Base-by-base conservation (phyloP, 1,139 yeast species). In the Scheffersomyces stambukii region DNA sequence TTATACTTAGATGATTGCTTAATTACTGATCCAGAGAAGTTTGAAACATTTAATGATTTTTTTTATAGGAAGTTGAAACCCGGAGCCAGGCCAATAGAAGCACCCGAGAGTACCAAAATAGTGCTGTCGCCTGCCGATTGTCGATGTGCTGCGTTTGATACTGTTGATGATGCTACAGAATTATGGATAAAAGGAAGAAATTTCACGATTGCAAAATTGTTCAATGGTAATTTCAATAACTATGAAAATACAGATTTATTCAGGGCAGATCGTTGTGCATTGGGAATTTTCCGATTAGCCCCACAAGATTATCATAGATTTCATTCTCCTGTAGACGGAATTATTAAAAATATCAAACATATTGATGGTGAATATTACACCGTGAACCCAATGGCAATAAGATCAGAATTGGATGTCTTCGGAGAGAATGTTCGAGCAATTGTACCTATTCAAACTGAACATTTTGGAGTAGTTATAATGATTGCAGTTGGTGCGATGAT, bases 271-370 rank as follows among this genome's bases (percentile, higher is more conserved):
- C 42, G 73, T 20, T 79, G 89, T 25, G 62, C 85, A 0, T 55
- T 89, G 30, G 91, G 84, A 0, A 75, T 89, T 4, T 89, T 89
- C 55, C 62, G 98, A 35, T 60, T 91, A 27, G 97, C 98, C 0
- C 98, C 98, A 1, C 98, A 91, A 52, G 98, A 91, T 52, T 91
- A 91, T 48, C 98, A 91, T 52, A 63, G 98, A 24, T 89, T 91
- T 57, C 98, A 91, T 52, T 70, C 78, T 9, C 96, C 97, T 0
- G 89, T 89, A 2, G 72, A 72, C 36, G 97, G 96, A 2, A 52
- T 51, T 0, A 57, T 91, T 23, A 83, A 82, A 1, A 64, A 72
- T 34, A 80, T 93, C 16, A 68, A 68, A 33, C 68, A 64, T 38
- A 81, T 91, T 24, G 81, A 76, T 24, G 98, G 97, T 1, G 94